phyloP scores from a whole-genome alignment of 331 rosid genomes.

The Quercus phellos region DNA sequence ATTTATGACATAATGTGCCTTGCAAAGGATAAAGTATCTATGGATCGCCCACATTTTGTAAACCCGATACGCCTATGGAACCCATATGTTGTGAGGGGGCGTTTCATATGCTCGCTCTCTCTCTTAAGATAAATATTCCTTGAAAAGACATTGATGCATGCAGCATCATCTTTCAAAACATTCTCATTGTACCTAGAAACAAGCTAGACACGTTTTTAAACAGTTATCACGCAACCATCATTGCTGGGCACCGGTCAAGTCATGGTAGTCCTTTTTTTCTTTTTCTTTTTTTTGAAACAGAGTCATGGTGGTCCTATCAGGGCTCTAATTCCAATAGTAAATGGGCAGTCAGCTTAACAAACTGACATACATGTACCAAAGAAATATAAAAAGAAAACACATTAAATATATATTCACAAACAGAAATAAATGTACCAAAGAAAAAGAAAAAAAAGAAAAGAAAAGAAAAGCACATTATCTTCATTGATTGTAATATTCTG shows the following conservation, averaged over 20 bases:
- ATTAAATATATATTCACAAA: neutral
- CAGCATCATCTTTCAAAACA: neutral
- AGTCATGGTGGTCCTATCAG: no score
- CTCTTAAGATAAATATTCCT: no score
- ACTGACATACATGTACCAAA: neutral
- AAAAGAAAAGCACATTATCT: neutral
- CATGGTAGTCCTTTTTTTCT: no score
- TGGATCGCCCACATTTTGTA: no score
- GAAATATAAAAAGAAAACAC: neutral
- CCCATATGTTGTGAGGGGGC: no score
- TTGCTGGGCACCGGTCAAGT: no score
- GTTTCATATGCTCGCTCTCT: no score
- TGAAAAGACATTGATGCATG: no score
- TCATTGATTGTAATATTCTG: constrained; percentile 6
- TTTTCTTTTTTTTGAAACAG: no score
- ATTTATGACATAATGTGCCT: no score
- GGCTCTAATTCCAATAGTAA: neutral
- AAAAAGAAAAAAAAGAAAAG: neutral
- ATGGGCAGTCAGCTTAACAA: neutral
- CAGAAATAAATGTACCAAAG: neutral
- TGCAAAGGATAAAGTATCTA: no score
- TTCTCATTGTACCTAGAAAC: neutral
- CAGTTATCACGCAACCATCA: neutral
- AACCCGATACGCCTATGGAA: no score
- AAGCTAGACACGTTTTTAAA: neutral